These are phyloP conservation scores for Diaporthe sp. DNA, from an alignment of 2,329 filamentous ascomycete species.

Conservation along the genomic window DNA sequence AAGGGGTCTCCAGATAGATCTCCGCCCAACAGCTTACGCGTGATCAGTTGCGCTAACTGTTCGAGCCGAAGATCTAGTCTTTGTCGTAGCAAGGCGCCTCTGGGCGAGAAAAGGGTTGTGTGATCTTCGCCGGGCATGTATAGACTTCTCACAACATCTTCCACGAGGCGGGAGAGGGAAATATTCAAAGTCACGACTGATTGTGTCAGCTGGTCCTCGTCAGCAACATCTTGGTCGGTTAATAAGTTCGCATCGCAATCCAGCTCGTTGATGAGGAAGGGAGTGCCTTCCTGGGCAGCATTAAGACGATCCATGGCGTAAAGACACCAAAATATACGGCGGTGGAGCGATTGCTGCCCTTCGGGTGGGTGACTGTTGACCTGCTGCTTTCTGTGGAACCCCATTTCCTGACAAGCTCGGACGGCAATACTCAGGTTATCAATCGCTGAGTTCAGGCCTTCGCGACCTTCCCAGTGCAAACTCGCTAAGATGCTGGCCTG, in stretches of 20 bases:
- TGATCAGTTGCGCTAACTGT: neutral
- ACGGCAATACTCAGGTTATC: constrained; percentile 6
- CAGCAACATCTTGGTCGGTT: neutral
- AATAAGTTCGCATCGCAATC: neutral
- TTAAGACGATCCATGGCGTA: constrained; percentile 1
- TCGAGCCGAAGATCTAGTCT: constrained; percentile 4
- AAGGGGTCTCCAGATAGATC: neutral
- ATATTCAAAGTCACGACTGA: neutral
- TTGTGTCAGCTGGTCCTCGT: neutral
- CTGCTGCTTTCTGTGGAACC: neutral
- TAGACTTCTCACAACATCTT: neutral
- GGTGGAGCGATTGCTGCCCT: neutral
- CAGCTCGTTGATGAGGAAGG: neutral
- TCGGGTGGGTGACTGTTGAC: neutral
- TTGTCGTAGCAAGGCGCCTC: neutral
- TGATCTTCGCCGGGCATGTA: constrained; percentile 9
- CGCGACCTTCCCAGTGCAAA: neutral
- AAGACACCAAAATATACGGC: neutral
- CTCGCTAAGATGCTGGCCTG: neutral
- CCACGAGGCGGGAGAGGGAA: neutral
- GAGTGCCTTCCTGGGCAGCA: constrained; percentile 8
- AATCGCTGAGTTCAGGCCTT: neutral
- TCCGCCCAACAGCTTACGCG: neutral
- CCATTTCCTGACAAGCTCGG: constrained; percentile 5
- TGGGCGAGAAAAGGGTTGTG: neutral